These are phyloP conservation scores for Chiua sp. DNA, from an alignment of 1,284 basidiomycete species.

Conservation along the genomic window DNA sequence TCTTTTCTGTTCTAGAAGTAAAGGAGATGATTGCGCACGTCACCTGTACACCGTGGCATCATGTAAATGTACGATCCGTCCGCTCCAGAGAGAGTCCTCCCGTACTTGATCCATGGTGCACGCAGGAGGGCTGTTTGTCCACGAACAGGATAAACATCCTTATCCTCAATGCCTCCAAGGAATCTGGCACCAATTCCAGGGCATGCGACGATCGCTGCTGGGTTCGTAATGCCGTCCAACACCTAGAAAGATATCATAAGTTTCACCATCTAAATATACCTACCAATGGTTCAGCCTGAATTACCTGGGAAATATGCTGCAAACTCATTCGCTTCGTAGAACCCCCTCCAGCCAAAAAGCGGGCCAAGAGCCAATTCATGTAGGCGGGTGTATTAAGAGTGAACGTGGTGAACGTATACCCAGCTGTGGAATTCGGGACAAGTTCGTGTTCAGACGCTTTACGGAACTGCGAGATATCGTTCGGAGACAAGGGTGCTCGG, in stretches of 20 bases:
- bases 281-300: neutral
- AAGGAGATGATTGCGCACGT: constrained; percentile 49
- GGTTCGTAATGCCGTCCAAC: constrained; percentile 26
- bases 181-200: constrained; percentile 67
- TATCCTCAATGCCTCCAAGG: constrained; percentile 83
- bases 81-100: constrained; percentile 54
- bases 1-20: neutral
- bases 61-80: constrained; percentile 67
- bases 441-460: constrained; percentile 50
- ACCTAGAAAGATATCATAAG: constrained; percentile 16
- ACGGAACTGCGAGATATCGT: constrained; percentile 50
- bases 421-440: constrained; percentile 47
- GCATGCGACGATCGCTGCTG: constrained; percentile 64
- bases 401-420: constrained; percentile 65
- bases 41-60: constrained; percentile 70
- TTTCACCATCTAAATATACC: neutral
- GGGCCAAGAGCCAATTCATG: constrained; percentile 67
- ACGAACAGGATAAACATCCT: constrained; percentile 75
- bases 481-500: neutral
- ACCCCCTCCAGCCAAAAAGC: constrained; percentile 68
- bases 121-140: constrained; percentile 86
- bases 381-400: constrained; percentile 74
- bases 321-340: constrained; percentile 57
- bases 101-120: constrained; percentile 75
- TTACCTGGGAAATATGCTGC: constrained; percentile 67